Percentiles rank a stretch among this genome's conserved stretches.
phyloP scores from a whole-genome alignment of 2,329 filamentous ascomycete species.

The Aspergillus piperis region DNA sequence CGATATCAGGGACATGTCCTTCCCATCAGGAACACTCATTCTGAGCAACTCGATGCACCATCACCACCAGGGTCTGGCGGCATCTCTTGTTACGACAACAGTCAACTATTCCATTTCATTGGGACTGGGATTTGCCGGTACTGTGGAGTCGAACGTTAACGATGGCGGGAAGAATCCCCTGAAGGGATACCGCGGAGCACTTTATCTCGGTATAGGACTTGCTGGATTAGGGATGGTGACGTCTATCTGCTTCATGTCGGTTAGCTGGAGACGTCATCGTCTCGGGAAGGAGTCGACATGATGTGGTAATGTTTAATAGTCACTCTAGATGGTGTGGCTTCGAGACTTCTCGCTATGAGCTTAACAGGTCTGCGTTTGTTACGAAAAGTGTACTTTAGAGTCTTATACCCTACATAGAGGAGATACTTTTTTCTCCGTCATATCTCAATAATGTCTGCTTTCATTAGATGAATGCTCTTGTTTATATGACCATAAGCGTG shows the following conservation, averaged over 20 bases:
- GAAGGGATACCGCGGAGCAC: constrained; percentile 42
- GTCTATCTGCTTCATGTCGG: constrained; percentile 20
- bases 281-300: neutral
- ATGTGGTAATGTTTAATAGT: neutral
- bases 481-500: too few relatives aligned
- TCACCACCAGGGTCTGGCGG: constrained; percentile 55
- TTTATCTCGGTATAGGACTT: constrained; percentile 44
- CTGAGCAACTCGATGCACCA: constrained; percentile 55
- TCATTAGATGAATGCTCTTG: too few relatives aligned
- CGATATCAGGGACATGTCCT: constrained; percentile 64
- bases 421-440: too few relatives aligned
- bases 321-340: neutral
- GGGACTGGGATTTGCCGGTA: constrained; percentile 67
- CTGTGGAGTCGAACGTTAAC: constrained; percentile 57
- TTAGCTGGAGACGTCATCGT: constrained; percentile 14
- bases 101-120: constrained; percentile 71
- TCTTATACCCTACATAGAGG: too few relatives aligned
- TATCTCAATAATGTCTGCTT: too few relatives aligned
- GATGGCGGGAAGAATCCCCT: constrained; percentile 37
- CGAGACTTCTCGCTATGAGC: neutral
- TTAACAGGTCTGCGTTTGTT: too few relatives aligned
- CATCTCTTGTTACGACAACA: constrained; percentile 62
- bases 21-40: constrained; percentile 64
- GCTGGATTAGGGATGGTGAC: constrained; percentile 27
- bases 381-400: too few relatives aligned